Evolutionary conservation across 352 stramenopile genomes (phyloP).

Genomic region (Pilasporangium apinafurcum): DNA sequence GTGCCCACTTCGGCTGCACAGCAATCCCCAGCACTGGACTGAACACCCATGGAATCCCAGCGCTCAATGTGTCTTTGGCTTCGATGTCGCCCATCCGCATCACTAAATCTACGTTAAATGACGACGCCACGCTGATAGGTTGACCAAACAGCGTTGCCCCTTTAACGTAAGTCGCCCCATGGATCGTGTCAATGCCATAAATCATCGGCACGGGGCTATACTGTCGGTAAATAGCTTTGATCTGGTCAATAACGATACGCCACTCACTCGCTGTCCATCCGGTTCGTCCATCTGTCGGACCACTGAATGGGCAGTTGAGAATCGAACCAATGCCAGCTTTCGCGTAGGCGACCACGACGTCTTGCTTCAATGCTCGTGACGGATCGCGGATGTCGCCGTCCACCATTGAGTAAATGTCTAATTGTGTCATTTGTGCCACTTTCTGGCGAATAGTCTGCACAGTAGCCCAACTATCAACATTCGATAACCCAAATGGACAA

Average conservation of each 20-base stretch:
- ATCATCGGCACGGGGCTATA: conserved; percentile 63
- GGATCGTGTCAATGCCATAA: conserved; percentile 88
- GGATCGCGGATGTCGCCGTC: conserved; percentile 45
- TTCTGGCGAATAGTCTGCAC: conserved; percentile 48
- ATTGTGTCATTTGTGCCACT: conserved; percentile 87
- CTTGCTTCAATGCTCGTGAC: conserved; percentile 36
- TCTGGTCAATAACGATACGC: conserved; percentile 46
- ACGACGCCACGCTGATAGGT: conserved; percentile 83
- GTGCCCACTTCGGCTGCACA: conserved; percentile 76
- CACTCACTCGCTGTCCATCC: conserved; percentile 73
- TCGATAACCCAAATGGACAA: too few relatives aligned
- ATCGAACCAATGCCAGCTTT: conserved; percentile 80
- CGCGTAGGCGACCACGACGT: conserved; percentile 51
- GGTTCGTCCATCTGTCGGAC: conserved; percentile 32
- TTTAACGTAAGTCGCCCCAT: conserved; percentile 87
- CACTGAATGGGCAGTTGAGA: conserved; percentile 73
- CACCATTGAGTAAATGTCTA: conserved; percentile 86
- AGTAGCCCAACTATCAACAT: too few relatives aligned
- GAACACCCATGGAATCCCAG: conserved; percentile 90
- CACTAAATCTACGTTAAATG: conserved; percentile 82
- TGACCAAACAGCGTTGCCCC: conserved; percentile 81
- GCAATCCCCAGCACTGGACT: conserved; percentile 83
- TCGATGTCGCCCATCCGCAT: conserved; percentile 64
- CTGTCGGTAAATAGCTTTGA: conserved; percentile 65
- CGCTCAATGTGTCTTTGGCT: conserved; percentile 80